These are phyloP conservation scores for Yamadazyma sp. DNA, from an alignment of 1,139 yeast species.

Conservation along the genomic window DNA sequence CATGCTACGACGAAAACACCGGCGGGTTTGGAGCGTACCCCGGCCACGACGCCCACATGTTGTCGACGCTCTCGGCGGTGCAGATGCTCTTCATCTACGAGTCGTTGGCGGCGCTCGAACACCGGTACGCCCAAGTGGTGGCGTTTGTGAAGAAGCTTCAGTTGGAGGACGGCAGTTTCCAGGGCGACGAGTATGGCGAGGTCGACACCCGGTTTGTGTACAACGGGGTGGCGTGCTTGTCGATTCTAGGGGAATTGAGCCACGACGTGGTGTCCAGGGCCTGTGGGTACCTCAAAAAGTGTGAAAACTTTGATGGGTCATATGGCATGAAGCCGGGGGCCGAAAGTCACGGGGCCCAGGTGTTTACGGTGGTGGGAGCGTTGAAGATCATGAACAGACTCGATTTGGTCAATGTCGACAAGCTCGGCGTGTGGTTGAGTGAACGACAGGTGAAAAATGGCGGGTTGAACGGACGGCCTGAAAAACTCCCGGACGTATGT, in stretches of 20 bases:
- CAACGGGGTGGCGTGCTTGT: slow-evolving; percentile 72
- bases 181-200: slow-evolving; percentile 91
- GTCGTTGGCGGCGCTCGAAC: slow-evolving; percentile 40
- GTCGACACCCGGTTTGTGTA: slow-evolving; percentile 89
- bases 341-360: slow-evolving; percentile 93
- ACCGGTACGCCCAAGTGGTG: slow-evolving; percentile 26
- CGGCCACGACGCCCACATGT: slow-evolving; percentile 84
- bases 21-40: slow-evolving; percentile 96
- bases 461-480: slow-evolving; percentile 95
- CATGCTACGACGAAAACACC: slow-evolving; percentile 57
- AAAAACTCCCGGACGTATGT: slow-evolving; percentile 93
- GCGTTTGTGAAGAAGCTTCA: slow-evolving; percentile 56
- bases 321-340: slow-evolving; percentile 94
- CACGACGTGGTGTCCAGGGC: slow-evolving; percentile 63
- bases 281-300: slow-evolving; percentile 58
- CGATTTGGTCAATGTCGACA: slow-evolving; percentile 50
- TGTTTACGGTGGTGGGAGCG: slow-evolving; percentile 81
- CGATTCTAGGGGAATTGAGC: slow-evolving; percentile 67
- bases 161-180: slow-evolving; percentile 72
- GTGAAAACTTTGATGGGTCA: slow-evolving; percentile 94
- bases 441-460: slow-evolving; percentile 89
- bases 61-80: slow-evolving; percentile 82
- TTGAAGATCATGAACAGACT: slow-evolving; percentile 68
- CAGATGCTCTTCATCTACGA: slow-evolving; percentile 75
- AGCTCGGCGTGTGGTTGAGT: slow-evolving; percentile 71